These are phyloP conservation scores for Metschnikowia chrysomelidarum DNA, from an alignment of 805 yeast species.

Conservation along the genomic window DNA sequence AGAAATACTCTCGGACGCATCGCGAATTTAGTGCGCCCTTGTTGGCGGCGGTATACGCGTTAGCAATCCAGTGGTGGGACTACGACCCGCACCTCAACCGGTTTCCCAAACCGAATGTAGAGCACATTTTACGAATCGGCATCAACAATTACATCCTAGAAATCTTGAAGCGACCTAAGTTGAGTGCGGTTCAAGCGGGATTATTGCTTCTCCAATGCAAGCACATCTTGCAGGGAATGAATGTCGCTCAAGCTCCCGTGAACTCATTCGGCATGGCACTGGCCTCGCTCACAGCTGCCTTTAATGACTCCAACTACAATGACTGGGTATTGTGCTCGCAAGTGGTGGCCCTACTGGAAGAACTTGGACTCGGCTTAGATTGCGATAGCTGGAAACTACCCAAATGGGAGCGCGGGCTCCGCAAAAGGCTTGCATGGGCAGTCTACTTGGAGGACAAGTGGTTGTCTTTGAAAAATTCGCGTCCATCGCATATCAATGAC, in stretches of 20 bases:
- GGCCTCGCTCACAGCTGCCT: conserved; percentile 19
- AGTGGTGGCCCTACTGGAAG: conserved; percentile 85
- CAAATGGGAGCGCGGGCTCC: conserved; percentile 88
- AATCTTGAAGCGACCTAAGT: conserved; percentile 79
- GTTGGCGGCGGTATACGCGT: conserved; percentile 83
- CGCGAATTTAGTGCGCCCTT: conserved; percentile 90
- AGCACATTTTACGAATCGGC: conserved; percentile 43
- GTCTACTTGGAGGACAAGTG: conserved; percentile 91
- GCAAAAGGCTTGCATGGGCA: conserved; percentile 94
- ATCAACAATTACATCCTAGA: conserved; percentile 72
- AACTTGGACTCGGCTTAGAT: conserved; percentile 86
- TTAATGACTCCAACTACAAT: conserved; percentile 46
- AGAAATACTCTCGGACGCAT: conserved; percentile 86
- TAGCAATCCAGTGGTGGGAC: conserved; percentile 95
- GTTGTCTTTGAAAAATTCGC: conserved; percentile 75
- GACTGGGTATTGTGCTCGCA: conserved; percentile 88
- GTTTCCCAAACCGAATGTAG: conserved; percentile 75
- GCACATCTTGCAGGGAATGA: conserved; percentile 29
- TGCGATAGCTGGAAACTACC: conserved; percentile 91
- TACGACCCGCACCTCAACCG: conserved; percentile 74
- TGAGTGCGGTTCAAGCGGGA: conserved; percentile 92
- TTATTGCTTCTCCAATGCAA: conserved; percentile 69
- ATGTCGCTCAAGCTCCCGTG: conserved; percentile 8
- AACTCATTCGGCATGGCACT: conserved; percentile 13
- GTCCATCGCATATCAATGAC: conserved; percentile 79